A percentile compares a stretch with the other conserved stretches of the same genome.
Evolutionary conservation across 371 early-diverging fungal species (phyloP).

Genomic region (Sporodiniella umbellata): DNA sequence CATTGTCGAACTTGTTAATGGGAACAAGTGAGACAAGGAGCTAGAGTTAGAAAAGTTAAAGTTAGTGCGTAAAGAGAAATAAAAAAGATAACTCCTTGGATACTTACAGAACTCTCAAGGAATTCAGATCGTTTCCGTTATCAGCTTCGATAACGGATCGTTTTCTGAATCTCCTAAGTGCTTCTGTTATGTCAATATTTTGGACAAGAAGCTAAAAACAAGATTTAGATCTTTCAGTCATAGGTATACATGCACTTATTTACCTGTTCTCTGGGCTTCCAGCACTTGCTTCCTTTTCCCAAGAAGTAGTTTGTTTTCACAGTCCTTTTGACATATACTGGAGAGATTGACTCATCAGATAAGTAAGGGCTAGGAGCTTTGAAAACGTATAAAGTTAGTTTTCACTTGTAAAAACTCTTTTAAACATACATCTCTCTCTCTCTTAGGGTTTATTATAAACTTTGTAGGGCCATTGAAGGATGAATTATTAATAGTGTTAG

Average conservation of each 20-base stretch:
- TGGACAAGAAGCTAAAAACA: constrained; percentile 10
- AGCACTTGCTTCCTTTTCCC: constrained; percentile 9
- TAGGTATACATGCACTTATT: constrained; percentile 8
- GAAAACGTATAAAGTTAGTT: constrained; percentile 1
- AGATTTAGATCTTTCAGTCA: constrained; percentile 6
- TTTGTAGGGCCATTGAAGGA: neutral
- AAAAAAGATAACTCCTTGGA: constrained; percentile 37
- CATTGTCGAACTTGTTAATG: constrained; percentile 8
- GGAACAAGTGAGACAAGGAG: constrained; percentile 12
- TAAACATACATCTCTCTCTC: too few species aligned
- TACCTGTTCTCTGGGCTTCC: constrained; percentile 15
- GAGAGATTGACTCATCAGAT: neutral
- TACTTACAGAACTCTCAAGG: constrained; percentile 17
- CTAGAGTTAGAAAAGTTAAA: constrained; percentile 7
- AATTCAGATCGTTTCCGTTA: constrained; percentile 2
- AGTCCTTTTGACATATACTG: constrained; percentile 1
- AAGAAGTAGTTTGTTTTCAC: constrained; percentile 9
- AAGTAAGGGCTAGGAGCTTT: constrained; percentile 1
- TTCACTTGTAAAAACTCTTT: too few species aligned
- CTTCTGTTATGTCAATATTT: constrained; percentile 8
- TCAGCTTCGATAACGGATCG: constrained; percentile 5
- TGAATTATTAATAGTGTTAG: neutral
- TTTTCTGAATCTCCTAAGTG: constrained; percentile 8
- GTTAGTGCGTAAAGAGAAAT: constrained; percentile 7
- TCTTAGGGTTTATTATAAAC: neutral